Conservation (phyloP, 768 basidiomycete species). For the Pilatotrama ljubarskyi region DNA sequence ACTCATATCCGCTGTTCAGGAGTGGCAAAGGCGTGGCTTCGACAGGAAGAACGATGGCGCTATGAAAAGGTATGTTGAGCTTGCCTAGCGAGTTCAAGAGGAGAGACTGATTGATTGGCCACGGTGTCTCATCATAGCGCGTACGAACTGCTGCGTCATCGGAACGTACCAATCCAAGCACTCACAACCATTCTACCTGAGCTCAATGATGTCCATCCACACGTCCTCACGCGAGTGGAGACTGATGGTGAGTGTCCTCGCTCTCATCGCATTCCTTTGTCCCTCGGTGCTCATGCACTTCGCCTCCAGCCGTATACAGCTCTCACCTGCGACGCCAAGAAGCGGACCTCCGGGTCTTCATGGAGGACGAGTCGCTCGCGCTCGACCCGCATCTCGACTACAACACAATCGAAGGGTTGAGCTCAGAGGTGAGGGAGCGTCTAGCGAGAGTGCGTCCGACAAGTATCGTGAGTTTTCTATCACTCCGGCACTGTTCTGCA, state of each 20-base stretch:
- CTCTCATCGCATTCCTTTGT: too few species aligned
- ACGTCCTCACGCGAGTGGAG: constrained; percentile 58
- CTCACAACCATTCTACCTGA: constrained; percentile 50
- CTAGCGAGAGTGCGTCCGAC: constrained; percentile 60
- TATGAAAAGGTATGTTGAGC: constrained; percentile 39
- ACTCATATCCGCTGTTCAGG: constrained; percentile 26
- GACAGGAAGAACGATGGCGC: constrained; percentile 43
- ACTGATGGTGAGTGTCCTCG: constrained; percentile 60
- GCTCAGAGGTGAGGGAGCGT: constrained; percentile 72
- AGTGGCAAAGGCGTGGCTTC: constrained; percentile 46
- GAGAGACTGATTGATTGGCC: not conserved
- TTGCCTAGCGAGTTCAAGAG: too few species aligned
- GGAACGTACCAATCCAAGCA: constrained; percentile 44
- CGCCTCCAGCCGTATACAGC: constrained; percentile 53
- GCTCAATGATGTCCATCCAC: constrained; percentile 50
- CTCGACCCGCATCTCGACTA: constrained; percentile 78
- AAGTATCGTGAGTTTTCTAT: constrained; percentile 54
- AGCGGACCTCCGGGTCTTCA: constrained; percentile 72
- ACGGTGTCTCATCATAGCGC: constrained; percentile 49
- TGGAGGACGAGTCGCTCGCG: constrained; percentile 70
- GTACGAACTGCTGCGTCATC: constrained; percentile 69
- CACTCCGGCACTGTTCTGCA: too few species aligned
- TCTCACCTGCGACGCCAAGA: constrained; percentile 69
- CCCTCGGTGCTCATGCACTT: not conserved
- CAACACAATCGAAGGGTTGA: constrained; percentile 60